Evolutionary conservation across 768 basidiomycete species (phyloP), one percentile per base, ranked within the genome.

Genomic region (Cyclocybe cylindracea): DNA sequence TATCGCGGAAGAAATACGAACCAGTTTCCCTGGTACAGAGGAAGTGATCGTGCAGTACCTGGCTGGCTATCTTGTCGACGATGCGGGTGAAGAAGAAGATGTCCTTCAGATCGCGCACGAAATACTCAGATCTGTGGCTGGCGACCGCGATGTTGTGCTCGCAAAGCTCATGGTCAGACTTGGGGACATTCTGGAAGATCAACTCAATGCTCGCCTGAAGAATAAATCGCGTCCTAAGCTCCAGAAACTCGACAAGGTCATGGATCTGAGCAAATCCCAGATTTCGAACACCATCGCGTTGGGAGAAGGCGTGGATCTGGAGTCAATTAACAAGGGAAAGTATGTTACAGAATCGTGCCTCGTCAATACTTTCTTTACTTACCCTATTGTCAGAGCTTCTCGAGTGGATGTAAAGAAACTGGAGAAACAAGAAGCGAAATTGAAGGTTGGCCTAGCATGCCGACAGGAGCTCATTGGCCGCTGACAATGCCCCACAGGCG

Each of bases 371-470:
- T 48, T 54, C 54, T 53, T 59, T 53, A 37, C 34, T 56, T 48
- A 44, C 39, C 10, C 45, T 45, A 35, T 44, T 39, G 31, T 36
- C 68, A 91, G 94, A 71, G 91, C 89, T 33, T 92, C 91, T 35
- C 86, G 89, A 29, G 94, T 97, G 42, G 94, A 97, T 73, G 82
- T 97, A 54, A 96, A 94, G 71, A 95, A 95, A 63, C 83, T 97
- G 7, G 94, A 96, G 72, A 96, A 97, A 70, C 91, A 94, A 61
- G 97, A 99, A 70, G 93, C 94, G 1, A 99, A 99, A 68, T 84
- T 98, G 60, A 87, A 86, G 77, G 91, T 87, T 64, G 51, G 48
- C 33, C 10, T 14, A 11, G 31, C 39, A 39, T 67, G 41, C 38
- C 10, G 53, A 29, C 33, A 16, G 34, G 8, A 8, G 29, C 8